Conservation (phyloP, 768 basidiomycete genomes). For the Leccinum subgranulosum region DNA sequence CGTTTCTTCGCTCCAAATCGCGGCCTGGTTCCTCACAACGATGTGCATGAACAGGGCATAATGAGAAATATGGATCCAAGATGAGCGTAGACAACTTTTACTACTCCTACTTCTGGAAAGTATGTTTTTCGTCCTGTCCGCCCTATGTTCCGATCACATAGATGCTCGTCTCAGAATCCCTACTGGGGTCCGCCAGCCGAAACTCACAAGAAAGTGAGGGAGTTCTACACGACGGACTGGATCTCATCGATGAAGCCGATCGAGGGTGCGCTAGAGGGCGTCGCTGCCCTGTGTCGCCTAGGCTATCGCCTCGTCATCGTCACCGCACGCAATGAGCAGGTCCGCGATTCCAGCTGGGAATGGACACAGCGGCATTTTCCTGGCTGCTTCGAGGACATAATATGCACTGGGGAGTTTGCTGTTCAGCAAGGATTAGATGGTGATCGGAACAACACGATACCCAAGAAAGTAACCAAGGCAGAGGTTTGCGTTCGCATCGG, state of each 20-base stretch:
- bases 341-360: constrained; percentile 55
- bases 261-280: constrained; percentile 58
- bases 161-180: constrained; percentile 35
- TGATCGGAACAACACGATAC: constrained; percentile 34
- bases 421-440: constrained; percentile 36
- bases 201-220: constrained; percentile 55
- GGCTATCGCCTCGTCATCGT: constrained; percentile 72
- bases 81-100: constrained; percentile 58
- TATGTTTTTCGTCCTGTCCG: constrained; percentile 15
- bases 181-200: constrained; percentile 61
- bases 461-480: constrained; percentile 65
- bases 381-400: constrained; percentile 55
- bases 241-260: constrained; percentile 50
- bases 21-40: background rate
- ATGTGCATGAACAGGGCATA: constrained; percentile 53
- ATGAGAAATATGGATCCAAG: constrained; percentile 49
- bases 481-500: constrained; percentile 64
- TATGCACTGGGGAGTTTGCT: constrained; percentile 75
- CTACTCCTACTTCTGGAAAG: constrained; percentile 81
- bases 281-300: constrained; percentile 51
- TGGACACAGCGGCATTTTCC: constrained; percentile 70
- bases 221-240: constrained; percentile 53
- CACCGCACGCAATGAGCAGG: constrained; percentile 62
- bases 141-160: background rate
- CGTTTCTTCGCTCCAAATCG: background rate